Evolutionary conservation across 106 monocot genomes (phyloP), one percentile per base, ranked within the genome.

Genomic region (Cymbidium sinense): DNA sequence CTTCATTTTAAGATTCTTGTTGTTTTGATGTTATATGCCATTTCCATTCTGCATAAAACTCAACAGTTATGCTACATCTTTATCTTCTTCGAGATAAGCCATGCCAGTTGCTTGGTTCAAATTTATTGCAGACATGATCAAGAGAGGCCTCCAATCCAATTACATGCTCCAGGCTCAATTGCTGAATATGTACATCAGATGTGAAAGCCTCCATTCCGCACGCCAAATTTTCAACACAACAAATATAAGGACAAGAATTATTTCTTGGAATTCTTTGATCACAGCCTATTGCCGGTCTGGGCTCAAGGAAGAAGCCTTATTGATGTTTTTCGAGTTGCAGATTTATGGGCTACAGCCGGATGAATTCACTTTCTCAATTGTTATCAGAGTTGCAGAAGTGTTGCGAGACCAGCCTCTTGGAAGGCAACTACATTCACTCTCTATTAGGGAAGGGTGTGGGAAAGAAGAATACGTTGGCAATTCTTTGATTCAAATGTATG

Each of bases 401-500:
- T 75, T 25, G 6, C 17, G 21, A 25, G 64, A 84, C 15, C 20
- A 47, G 37, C 71, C 58, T 37, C 62, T 84, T 11, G 80, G 80
- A 20, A 64, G 18, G 51, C 77, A 85, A 44, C 3, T 79, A 0
- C 82, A 85, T 67, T 79, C 76, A 52, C 75, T 86, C 27, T 64
- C 79, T 10, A 62, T 79, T 9, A 84, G 64, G 80, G 35, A 35
- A 0, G 86, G 82, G 21, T 76, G 76, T n/a, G 75, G 28, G 19
- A 21, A 13, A 29, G 86, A 86, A 50, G 82, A 86, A 52, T 86
- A 71, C 73, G 82, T 86, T 1, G n/a, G 75, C 51, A 82, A 77
- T 61, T 82, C 86, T 51, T 79, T 86, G 70, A 76, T 86, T 35
- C 54, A 82, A 50, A 82, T 79, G 81, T 82, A 82, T 82, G 82